These are phyloP conservation scores for Termitomyces sp. DNA, from an alignment of 768 basidiomycete species.

Conservation along the genomic window DNA sequence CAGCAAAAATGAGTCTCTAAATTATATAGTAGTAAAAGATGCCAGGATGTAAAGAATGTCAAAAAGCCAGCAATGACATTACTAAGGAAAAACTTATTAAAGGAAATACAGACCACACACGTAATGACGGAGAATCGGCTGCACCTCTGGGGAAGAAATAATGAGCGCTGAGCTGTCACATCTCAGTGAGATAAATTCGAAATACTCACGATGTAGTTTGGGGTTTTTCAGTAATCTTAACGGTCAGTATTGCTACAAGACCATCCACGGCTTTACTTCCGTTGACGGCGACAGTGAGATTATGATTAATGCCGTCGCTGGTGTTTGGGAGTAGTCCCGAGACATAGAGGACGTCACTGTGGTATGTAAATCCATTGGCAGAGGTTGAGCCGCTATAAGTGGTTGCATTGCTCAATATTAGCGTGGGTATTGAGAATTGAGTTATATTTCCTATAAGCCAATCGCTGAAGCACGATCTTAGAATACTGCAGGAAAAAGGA, in stretches of 20 bases:
- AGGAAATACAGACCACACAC: not conserved
- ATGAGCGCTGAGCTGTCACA: not conserved
- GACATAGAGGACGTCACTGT: conserved; percentile 62
- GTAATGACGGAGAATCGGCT: not conserved
- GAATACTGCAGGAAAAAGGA: not conserved
- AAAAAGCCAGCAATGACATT: conserved; percentile 6
- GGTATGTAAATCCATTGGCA: conserved; percentile 65
- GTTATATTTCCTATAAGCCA: conserved; percentile 86
- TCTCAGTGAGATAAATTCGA: not conserved
- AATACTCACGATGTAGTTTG: conserved; percentile 24
- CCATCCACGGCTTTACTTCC: conserved; percentile 73
- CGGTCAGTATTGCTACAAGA: conserved; percentile 71
- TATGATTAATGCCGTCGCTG: conserved; percentile 68
- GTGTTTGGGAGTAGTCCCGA: conserved; percentile 68
- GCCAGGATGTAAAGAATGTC: not conserved
- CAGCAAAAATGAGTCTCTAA: not conserved
- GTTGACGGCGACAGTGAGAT: conserved; percentile 43
- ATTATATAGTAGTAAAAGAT: not conserved
- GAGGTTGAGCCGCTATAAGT: conserved; percentile 62
- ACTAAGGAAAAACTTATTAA: not conserved
- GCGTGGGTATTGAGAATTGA: conserved; percentile 37
- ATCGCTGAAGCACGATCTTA: conserved; percentile 42
- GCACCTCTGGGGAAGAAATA: not conserved
- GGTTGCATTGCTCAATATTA: conserved; percentile 48
- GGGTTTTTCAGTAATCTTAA: conserved; percentile 49